Evolutionary conservation across 257 asterid genomes (phyloP), one percentile per base, ranked within the genome.

Genomic region (Verbena officinalis): DNA sequence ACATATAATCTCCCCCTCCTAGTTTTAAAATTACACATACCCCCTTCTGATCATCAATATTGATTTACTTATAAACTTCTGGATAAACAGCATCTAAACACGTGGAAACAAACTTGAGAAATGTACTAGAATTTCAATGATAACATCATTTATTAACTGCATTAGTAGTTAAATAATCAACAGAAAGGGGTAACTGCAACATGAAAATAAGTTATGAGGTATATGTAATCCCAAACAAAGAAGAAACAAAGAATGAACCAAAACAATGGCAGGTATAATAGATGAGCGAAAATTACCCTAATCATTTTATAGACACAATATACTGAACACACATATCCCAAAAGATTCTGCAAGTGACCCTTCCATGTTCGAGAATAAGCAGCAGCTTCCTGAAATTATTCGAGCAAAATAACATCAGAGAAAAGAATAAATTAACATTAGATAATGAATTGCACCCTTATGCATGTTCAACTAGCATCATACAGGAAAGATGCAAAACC

Each of bases 301-400:
- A 94, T 66, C 99, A 94, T 94, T 74, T 94, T 94, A 80, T 86
- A 94, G 19, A 90, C 97, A 80, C 99, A 94, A 82, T 94, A 94
- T 50, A 80, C 78, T 43, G 99, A 90, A 71, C 95, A 88, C 8
- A 84, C 96, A 77, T 94, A 94, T 66, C 99, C 99, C 84, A 94
- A 80, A 42, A 94, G 85, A 83, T 94, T 94, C 87, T 94, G 97
- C 90, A 94, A 64, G 86, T 94, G 99, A 61, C 99, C 99, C 88
- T 76, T 94, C 99, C 99, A 94, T 31, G 97, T 94, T 67, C 99
- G 91, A 73, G 99, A 94, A 83, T 87, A 94, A 20, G 96, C 93
- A 65, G 99, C 99, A 78, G 99, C 99, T 81, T 94, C 97, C 99
- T 94, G 91, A 43, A 64, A 73, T 64, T 46, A 68, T 66, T 55